Evolutionary conservation across 2,329 filamentous ascomycete species (phyloP).

Genomic region (Sporothrix euskadiensis): DNA sequence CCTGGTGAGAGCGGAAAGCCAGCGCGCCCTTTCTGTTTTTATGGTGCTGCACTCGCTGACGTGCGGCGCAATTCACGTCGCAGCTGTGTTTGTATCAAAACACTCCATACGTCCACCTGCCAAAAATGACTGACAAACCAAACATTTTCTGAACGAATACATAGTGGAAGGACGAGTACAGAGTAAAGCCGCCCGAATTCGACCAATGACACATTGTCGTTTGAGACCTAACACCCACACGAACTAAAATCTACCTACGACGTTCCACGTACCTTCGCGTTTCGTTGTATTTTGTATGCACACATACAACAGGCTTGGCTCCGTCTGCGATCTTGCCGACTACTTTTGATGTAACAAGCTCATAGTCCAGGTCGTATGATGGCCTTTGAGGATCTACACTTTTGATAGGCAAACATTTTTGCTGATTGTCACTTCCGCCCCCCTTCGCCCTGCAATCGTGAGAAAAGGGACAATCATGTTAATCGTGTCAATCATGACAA

Average conservation of each 20-base stretch:
- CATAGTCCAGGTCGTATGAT: not conserved
- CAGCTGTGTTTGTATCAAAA: not conserved
- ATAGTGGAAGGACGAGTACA: too few relatives aligned
- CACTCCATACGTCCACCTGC: not conserved
- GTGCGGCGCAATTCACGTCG: not conserved
- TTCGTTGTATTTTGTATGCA: too few relatives aligned
- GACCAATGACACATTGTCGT: not conserved
- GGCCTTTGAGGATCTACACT: not conserved
- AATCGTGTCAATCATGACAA: not conserved
- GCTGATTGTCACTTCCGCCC: not conserved
- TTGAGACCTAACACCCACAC: not conserved
- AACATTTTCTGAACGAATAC: not conserved
- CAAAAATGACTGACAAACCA: not conserved
- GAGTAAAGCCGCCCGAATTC: not conserved
- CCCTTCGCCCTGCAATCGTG: not conserved
- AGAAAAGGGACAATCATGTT: not conserved
- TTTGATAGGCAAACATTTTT: not conserved
- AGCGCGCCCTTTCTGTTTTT: not conserved
- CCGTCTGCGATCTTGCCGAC: too few relatives aligned
- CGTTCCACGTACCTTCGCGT: not conserved
- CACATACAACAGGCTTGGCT: too few relatives aligned
- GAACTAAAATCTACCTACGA: not conserved
- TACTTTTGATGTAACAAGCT: not conserved
- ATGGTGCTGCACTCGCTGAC: constrained; percentile 6
- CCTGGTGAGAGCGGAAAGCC: not conserved